A percentile compares a stretch with the other conserved stretches of the same genome.
Evolutionary conservation across 331 rosid genomes (phyloP).

Genomic region (Pyracantha coccinea): DNA sequence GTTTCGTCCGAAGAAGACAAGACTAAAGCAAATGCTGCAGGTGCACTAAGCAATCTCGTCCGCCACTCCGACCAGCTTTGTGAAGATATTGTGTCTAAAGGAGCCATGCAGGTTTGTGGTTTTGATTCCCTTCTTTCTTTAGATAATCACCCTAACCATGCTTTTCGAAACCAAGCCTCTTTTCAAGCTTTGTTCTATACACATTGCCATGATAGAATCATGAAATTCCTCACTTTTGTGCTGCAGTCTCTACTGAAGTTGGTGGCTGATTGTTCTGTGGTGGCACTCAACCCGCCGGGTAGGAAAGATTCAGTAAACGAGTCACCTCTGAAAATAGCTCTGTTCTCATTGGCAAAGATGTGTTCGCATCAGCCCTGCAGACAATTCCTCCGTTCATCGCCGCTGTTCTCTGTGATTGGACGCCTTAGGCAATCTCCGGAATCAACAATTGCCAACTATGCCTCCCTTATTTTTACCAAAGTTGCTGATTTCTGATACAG

Average conservation of each 20-base stretch:
- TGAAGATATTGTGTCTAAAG: constrained; percentile 77
- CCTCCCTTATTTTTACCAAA: constrained; percentile 49
- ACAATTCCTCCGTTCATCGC: constrained; percentile 72
- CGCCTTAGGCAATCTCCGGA: constrained; percentile 79
- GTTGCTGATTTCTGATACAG: constrained; percentile 48
- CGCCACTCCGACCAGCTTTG: constrained; percentile 86
- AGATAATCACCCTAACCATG: not conserved
- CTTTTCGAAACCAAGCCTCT: not conserved
- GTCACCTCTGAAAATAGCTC: constrained; percentile 88
- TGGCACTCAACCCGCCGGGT: constrained; percentile 63
- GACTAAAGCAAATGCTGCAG: constrained; percentile 98
- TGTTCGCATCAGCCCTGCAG: constrained; percentile 75
- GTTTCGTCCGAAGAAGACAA: constrained; percentile 81
- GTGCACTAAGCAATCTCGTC: constrained; percentile 93
- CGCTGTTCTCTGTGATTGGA: constrained; percentile 61
- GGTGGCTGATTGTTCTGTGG: constrained; percentile 61
- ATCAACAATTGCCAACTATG: constrained; percentile 64
- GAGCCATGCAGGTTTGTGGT: constrained; percentile 78
- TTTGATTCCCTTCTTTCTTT: not conserved
- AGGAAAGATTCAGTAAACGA: constrained; percentile 61
- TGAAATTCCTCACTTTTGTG: not conserved
- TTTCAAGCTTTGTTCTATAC: not conserved
- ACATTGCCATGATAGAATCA: not conserved
- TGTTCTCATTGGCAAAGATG: constrained; percentile 88
- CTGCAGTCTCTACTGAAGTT: constrained; percentile 76